Base-by-base conservation (phyloP, 257 asterid species). In the Fraxinus cuspidata region DNA sequence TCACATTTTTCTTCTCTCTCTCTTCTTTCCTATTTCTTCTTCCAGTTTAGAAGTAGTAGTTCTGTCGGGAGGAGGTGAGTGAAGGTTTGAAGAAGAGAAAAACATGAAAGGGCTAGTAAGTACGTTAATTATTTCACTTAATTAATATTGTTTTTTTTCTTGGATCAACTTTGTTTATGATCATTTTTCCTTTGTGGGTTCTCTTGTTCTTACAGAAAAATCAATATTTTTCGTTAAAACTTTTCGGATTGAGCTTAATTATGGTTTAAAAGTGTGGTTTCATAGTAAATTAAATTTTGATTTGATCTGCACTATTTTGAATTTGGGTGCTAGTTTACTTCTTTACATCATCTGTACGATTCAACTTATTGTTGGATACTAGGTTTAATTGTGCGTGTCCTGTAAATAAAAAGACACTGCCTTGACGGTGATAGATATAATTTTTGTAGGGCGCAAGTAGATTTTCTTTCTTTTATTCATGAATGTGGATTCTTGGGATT, bases 91-190 rank as follows among this genome's bases (percentile, higher is more conserved):
- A 88, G 83, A 83, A 78, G 75, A 80, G 11, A 63, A 63, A 12
- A 58, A 85, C 81, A 86, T 91, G 97, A 92, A 87, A 97, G 85
- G 97, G 95, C 99, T 95, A 92, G 99, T 95, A 95, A 92, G 99
- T 95, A 95, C 91, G 99, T 95, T 92, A 72, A 63, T 88, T 63
- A 70, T 77, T 53, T 79, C 78, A 65, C 49, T 28, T 19, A 72
- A 5, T 79, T 74, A 7, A 37, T 44, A 18, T 25, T 12, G 4
- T 21, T 21, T 53, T 35, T 23, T 9, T 74, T 66, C n/a, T 76
- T 68, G 82, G 84, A 81, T 83, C 81, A 70, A 69, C 70, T 63
- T 63, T 63, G 69, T 63, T 63, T 31, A 19, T 35, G 23, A 11
- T 16, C 31, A 71, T 32, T 84, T 76, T 70, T 37, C 27, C 66